Evolutionary conservation across 2,329 filamentous ascomycete species (phyloP), one percentile per base, ranked within the genome.

Genomic region (Beauveria bassiana): DNA sequence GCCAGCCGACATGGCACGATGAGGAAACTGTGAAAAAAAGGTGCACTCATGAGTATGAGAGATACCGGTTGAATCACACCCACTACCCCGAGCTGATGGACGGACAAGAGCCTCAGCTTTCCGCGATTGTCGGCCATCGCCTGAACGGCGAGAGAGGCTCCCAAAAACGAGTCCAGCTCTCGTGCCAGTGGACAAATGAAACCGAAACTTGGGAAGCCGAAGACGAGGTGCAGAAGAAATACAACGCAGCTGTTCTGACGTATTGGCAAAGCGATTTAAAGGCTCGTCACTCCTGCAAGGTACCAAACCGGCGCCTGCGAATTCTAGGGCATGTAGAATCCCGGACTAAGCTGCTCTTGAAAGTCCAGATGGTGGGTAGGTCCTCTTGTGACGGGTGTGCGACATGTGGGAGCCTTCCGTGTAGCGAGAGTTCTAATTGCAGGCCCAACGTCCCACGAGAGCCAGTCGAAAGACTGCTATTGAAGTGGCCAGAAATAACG

Each of bases 191-290:
- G 53, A 56, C 16, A 46, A 56, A 56, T 46, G 7, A 56, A 22
- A 56, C 40, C 8, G 42, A 56, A 56, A 46, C 53, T 22, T 56
- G n/a, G 42, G 53, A 56, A 20, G 7, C 31, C 18, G 18, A 56
- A 20, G 8, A 31, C 9, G 2, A 56, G 53, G 40, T 56, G 26
- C 9, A 56, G 53, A 56, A 56, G 53, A 46, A 46, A 46, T 56
- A 56, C n/a, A 56, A 56, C 18, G 26, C 26, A 20, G 24, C 53
- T 56, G 18, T 56, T 56, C 42, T 46, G 8, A 56, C 42, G 18
- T 56, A 56, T 56, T 56, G 26, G 53, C 18, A 46, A 16, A 56
- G 53, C 24, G 53, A 56, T 56, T 14, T 6, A 46, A 56, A 56
- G 42, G 40, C 42, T 56, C 42, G 42, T 56, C 42, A 7, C 42